phyloP scores from a whole-genome alignment of 768 basidiomycete species.

The Rubroboletus pulcherrimus region DNA sequence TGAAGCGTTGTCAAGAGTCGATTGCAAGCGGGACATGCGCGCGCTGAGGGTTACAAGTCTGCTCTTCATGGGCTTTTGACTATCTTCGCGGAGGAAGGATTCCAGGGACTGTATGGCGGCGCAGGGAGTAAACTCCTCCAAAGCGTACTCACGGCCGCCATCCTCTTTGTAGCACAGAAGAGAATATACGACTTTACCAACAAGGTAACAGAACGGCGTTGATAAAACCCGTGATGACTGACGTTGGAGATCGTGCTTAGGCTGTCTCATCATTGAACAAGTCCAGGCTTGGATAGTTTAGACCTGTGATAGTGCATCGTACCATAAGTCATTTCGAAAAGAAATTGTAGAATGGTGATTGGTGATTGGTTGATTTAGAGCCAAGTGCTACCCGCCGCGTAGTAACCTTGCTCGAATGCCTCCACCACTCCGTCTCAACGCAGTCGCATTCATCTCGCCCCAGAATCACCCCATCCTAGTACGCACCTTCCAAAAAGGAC shows the following conservation, averaged over 20 bases:
- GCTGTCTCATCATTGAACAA: constrained; percentile 11
- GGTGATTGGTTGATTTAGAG: not conserved
- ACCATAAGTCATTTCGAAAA: not conserved
- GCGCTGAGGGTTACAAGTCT: constrained; percentile 69
- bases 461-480: constrained; percentile 78
- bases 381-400: too few relatives aligned
- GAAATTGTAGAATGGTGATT: not conserved
- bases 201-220: constrained; percentile 27
- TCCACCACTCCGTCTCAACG: constrained; percentile 66
- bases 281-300: not conserved
- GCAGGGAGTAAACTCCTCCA: constrained; percentile 86
- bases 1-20: constrained; percentile 69
- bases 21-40: constrained; percentile 69
- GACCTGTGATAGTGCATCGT: not conserved
- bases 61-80: constrained; percentile 72
- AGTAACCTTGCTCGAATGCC: constrained; percentile 44
- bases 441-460: constrained; percentile 81
- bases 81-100: constrained; percentile 75
- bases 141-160: constrained; percentile 89
- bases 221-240: not conserved
- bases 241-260: constrained; percentile 4
- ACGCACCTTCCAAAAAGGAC: constrained; percentile 60
- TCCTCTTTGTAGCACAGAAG: constrained; percentile 87
- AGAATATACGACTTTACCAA: constrained; percentile 75
- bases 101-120: constrained; percentile 84